Conservation (phyloP, 2,329 filamentous ascomycete species). For the Cladophialophora immunda region DNA sequence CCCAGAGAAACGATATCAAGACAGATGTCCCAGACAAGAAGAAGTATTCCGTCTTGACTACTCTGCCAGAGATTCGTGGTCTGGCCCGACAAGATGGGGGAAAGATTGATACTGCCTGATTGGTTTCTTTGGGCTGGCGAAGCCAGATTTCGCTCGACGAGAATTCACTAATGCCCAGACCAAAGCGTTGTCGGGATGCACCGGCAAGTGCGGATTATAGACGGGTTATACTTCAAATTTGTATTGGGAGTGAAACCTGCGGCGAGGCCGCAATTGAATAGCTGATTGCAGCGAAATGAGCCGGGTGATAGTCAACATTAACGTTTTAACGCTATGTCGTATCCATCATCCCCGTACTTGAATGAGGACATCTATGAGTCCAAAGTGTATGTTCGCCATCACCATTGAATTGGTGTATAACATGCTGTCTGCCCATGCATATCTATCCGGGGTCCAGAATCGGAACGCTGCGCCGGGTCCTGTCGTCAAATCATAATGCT, state of each 20-base stretch:
- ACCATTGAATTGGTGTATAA: background rate
- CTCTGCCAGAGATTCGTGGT: background rate
- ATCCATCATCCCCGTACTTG: background rate
- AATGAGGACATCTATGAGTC: background rate
- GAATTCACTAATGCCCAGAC: background rate
- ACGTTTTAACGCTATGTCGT: background rate
- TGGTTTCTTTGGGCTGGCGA: background rate
- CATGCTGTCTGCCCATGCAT: background rate
- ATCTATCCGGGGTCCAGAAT: background rate
- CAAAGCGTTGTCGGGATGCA: background rate
- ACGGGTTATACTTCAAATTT: background rate
- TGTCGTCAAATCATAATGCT: background rate
- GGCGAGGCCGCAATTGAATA: background rate
- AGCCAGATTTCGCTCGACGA: background rate
- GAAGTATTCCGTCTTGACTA: slow-evolving; percentile 2
- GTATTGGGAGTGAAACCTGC: background rate
- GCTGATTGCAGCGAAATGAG: background rate
- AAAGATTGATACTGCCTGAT: background rate
- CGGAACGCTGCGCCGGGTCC: background rate
- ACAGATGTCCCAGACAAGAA: background rate
- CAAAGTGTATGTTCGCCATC: background rate
- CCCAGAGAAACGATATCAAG: background rate
- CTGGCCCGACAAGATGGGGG: background rate
- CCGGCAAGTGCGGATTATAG: background rate
- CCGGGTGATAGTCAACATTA: background rate